phyloP scores from a whole-genome alignment of 1,139 yeast genomes.

The Debaryomyces subglobosus region DNA sequence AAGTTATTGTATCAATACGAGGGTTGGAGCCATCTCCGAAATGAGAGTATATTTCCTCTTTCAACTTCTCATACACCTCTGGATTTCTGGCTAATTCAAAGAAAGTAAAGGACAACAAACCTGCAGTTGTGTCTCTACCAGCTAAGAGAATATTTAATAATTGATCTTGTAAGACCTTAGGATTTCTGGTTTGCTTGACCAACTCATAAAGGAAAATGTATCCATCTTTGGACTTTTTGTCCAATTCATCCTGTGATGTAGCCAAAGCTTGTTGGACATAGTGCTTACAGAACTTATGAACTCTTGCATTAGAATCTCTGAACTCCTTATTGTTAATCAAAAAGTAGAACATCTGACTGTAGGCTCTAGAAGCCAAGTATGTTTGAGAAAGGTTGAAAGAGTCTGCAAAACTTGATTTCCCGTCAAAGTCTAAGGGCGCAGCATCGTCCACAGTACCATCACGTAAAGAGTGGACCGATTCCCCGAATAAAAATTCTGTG shows the following conservation, averaged over 20 bases:
- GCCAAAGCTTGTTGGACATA: conserved; percentile 38
- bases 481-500: conserved; percentile 57
- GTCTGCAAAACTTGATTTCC: conserved; percentile 24
- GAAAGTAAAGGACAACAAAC: conserved; percentile 44
- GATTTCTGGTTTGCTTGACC: conserved; percentile 48
- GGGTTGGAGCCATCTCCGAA: conserved; percentile 42
- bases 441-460: conserved; percentile 19
- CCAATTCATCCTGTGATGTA: conserved; percentile 36
- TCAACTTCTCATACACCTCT: conserved; percentile 35
- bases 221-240: conserved; percentile 38
- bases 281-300: conserved; percentile 38
- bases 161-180: conserved; percentile 46
- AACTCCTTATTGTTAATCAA: conserved; percentile 35
- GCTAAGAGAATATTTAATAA: conserved; percentile 48
- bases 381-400: conserved; percentile 35
- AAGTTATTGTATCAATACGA: conserved; percentile 37
- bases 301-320: conserved; percentile 27
- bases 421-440: conserved; percentile 21
- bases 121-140: conserved; percentile 53
- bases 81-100: conserved; percentile 48
- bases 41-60: conserved; percentile 31
- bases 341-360: conserved; percentile 31
- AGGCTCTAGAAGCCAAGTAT: conserved; percentile 33
- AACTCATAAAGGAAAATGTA: conserved; percentile 49
- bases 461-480: conserved; percentile 36